A percentile compares a stretch with the other conserved stretches of the same genome.
Conservation (phyloP, 371 early-diverging fungal species). For the Dinochytrium kinnereticum region DNA sequence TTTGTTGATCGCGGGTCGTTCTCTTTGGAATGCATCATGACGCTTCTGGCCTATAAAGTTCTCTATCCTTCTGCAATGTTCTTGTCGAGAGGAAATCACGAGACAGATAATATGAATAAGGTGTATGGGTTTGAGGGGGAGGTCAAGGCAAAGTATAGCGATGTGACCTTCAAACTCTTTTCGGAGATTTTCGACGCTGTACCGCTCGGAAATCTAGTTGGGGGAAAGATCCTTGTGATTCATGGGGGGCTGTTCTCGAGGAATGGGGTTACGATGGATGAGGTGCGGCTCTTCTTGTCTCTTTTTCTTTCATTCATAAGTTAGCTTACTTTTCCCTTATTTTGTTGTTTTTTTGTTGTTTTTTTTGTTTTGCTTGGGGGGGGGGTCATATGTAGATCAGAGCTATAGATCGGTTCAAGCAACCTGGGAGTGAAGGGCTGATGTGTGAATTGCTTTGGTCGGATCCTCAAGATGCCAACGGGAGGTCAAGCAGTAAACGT, state of each 20-base stretch:
- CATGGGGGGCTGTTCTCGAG: slow-evolving; percentile 97
- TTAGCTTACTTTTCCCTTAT: too few relatives aligned
- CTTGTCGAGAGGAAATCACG: slow-evolving; percentile 98
- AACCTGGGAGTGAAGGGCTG: slow-evolving; percentile 72
- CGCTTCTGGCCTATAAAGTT: slow-evolving; percentile 91
- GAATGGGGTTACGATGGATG: slow-evolving; percentile 91
- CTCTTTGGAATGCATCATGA: slow-evolving; percentile 92
- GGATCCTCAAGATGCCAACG: slow-evolving; percentile 82
- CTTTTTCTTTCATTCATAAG: neutral
- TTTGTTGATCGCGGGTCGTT: slow-evolving; percentile 98
- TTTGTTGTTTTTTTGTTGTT: too few relatives aligned
- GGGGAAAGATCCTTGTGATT: slow-evolving; percentile 92
- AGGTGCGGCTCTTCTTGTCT: slow-evolving; percentile 40
- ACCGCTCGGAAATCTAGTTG: slow-evolving; percentile 92
- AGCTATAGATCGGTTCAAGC: slow-evolving; percentile 84
- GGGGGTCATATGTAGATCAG: slow-evolving; percentile 64
- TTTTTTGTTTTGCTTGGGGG: too few relatives aligned
- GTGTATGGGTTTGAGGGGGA: slow-evolving; percentile 99
- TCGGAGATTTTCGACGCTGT: slow-evolving; percentile 93
- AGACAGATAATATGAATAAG: slow-evolving; percentile 97
- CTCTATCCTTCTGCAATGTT: slow-evolving; percentile 87
- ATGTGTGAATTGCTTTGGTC: slow-evolving; percentile 98
- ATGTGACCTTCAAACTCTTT: slow-evolving; percentile 88
- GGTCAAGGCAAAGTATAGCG: slow-evolving; percentile 92
- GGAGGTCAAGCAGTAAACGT: slow-evolving; percentile 85